These are phyloP conservation scores for Priceomyces melissophilus DNA, from an alignment of 805 yeast species.

Conservation along the genomic window DNA sequence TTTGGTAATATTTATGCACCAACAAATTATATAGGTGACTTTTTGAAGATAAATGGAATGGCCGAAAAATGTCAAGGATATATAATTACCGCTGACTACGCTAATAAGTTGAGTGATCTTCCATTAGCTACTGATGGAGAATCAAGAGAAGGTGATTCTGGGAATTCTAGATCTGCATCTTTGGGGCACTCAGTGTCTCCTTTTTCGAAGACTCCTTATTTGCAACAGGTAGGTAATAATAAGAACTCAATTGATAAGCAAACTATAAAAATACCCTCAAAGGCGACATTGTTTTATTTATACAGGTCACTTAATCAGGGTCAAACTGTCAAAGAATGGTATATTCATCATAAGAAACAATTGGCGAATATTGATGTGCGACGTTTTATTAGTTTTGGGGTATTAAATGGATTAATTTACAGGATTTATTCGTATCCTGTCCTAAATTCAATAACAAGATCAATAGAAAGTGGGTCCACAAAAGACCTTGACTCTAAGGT, in stretches of 20 bases:
- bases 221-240: slow-evolving; percentile 5
- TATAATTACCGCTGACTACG: slow-evolving; percentile 43
- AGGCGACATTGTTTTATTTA: slow-evolving; percentile 63
- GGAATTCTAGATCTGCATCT: slow-evolving; percentile 2
- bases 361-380: slow-evolving; percentile 74
- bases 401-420: slow-evolving; percentile 75
- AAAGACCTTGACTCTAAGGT: slow-evolving; percentile 17
- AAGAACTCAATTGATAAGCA: slow-evolving; percentile 7
- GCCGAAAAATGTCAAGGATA: slow-evolving; percentile 85
- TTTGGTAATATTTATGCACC: slow-evolving; percentile 87
- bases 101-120: slow-evolving; percentile 3
- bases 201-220: slow-evolving; percentile 8
- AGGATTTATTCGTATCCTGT: slow-evolving; percentile 78
- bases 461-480: slow-evolving; percentile 28
- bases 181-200: slow-evolving; percentile 10
- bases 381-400: slow-evolving; percentile 83
- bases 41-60: slow-evolving; percentile 59
- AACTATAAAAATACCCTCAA: slow-evolving; percentile 49
- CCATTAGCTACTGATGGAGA: slow-evolving; percentile 3
- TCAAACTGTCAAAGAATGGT: slow-evolving; percentile 78
- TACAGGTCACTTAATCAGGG: slow-evolving; percentile 80
- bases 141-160: neutral
- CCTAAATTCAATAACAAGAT: slow-evolving; percentile 36
- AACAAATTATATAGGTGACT: slow-evolving; percentile 68
- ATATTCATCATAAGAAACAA: slow-evolving; percentile 54